Base-by-base conservation (phyloP, 805 yeast species). In the Ogataea siamensis region DNA sequence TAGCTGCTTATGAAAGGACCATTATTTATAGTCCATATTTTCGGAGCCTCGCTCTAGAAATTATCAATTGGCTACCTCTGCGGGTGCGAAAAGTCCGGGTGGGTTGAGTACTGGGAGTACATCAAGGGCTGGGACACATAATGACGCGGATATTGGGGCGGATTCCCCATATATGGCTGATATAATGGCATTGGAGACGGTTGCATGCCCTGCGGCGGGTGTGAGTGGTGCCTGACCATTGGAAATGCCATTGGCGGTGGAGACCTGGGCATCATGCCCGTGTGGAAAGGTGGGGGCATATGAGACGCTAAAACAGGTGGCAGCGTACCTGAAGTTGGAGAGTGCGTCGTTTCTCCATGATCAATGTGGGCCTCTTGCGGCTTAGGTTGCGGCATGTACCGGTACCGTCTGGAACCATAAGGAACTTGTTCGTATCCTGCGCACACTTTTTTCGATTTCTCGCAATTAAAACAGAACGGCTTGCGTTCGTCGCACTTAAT, bases 401-500 rank as follows among this genome's bases (percentile, higher is more conserved):
- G 41, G 32, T 54, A 54, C n/a, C 58, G 45, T 37, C 55, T 39
- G 6, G 58, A 50, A 21, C 58, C 57, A 34, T 54, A 55, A 2
- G 58, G 57, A 12, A 52, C 61, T 28, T 51, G 70, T 55, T 76
- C 84, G 54, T 83, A 82, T 4, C 87, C 88, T n/a, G 76, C 60
- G 49, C 89, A 83, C 8, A 72, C 70, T 42, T 81, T 79, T 53
- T 75, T 75, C 16, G 78, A 68, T 40, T 81, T 71, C 48, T 76
- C 80, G 55, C 89, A 83, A 52, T 83, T 82, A 49, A 65, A 67
- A 55, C 89, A 83, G 40, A 71, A 67, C 1, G 88, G 87, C 50
- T 78, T 81, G 33, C 80, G 59, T 62, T 83, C 89, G 58, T 83
- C 89, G 59, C 89, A 83, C 62, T 82, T 82, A 52, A 82, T 79